Evolutionary conservation across 371 early-diverging fungal species (phyloP).

Genomic region (Chytridiales sp.): DNA sequence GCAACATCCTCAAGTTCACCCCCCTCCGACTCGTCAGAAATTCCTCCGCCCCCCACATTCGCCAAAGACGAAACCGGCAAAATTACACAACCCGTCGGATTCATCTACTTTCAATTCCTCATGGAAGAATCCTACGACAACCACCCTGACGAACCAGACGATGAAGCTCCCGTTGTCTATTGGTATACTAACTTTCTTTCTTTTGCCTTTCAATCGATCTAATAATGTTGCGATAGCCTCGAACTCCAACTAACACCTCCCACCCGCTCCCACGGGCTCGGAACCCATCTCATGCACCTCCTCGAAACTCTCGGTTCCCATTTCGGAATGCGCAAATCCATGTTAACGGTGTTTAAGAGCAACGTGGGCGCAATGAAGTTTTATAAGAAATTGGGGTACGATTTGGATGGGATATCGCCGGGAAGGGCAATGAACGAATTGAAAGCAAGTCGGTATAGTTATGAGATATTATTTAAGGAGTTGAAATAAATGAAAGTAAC

Average conservation of each 20-base stretch:
- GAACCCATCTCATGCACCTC: slow-evolving; percentile 25
- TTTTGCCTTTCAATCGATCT: neutral
- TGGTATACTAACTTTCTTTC: slow-evolving; percentile 25
- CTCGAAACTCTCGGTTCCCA: slow-evolving; percentile 26
- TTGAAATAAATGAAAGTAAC: too few relatives aligned
- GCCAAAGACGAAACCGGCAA: neutral
- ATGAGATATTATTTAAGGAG: slow-evolving; percentile 16
- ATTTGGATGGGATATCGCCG: slow-evolving; percentile 9
- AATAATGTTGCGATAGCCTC: slow-evolving; percentile 20
- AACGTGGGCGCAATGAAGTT: slow-evolving; percentile 35
- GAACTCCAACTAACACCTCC: slow-evolving; percentile 35
- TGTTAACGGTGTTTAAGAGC: slow-evolving; percentile 42
- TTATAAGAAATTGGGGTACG: slow-evolving; percentile 26
- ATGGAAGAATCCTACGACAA: slow-evolving; percentile 35
- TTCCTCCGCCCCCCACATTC: neutral
- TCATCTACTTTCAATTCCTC: slow-evolving; percentile 33
- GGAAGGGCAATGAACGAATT: neutral
- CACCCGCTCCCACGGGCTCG: slow-evolving; percentile 26
- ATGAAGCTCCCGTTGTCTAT: slow-evolving; percentile 33
- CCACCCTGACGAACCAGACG: slow-evolving; percentile 14
- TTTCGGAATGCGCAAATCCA: slow-evolving; percentile 28
- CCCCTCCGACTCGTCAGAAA: neutral
- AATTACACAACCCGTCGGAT: slow-evolving; percentile 27
- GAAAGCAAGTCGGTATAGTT: slow-evolving; percentile 1
- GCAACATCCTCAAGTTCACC: too few relatives aligned